A percentile compares a stretch with the other conserved stretches of the same genome.
phyloP scores from a whole-genome alignment of 2,329 filamentous ascomycete species.

The Escovopsis sp. region DNA sequence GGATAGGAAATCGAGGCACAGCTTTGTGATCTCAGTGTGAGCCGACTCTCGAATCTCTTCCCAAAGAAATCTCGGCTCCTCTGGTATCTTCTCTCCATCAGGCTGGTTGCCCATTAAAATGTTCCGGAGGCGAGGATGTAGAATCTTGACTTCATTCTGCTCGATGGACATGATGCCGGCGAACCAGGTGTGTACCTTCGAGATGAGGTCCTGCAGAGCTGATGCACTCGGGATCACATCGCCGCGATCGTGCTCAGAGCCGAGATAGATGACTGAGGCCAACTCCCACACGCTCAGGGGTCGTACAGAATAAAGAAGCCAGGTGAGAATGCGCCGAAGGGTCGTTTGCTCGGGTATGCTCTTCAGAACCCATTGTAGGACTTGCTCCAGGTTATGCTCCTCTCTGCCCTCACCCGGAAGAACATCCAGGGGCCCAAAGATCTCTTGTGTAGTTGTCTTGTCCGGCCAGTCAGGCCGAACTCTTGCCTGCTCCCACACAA shows the following conservation, averaged over 20 bases:
- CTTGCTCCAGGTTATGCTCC: conserved; percentile 1
- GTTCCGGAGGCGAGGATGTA: conserved; percentile 3
- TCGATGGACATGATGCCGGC: conserved; percentile 6
- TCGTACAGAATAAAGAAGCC: conserved; percentile 6
- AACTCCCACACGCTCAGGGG: conserved; percentile 6
- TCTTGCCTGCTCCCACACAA: conserved; percentile 5
- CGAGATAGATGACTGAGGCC: conserved; percentile 3
- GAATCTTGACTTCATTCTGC: conserved; percentile 5
- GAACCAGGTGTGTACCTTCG: conserved; percentile 5
- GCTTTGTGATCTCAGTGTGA: conserved; percentile 3
- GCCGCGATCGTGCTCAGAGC: neutral
- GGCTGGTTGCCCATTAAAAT: conserved; percentile 1
- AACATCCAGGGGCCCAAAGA: conserved; percentile 2
- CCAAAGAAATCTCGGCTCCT: conserved; percentile 1
- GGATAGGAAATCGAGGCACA: conserved; percentile 6
- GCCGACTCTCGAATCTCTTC: conserved; percentile 2
- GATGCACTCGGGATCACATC: neutral
- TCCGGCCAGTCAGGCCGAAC: conserved; percentile 3
- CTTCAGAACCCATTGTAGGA: conserved; percentile 4
- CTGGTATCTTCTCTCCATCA: neutral
- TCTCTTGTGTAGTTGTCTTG: neutral
- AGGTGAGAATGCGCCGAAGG: conserved; percentile 3
- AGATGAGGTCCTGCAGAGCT: conserved; percentile 1
- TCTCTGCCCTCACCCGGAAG: neutral
- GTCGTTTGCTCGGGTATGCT: conserved; percentile 1